A percentile compares a stretch with the other conserved stretches of the same genome.
Conservation (phyloP, 2,329 filamentous ascomycete species). For the Rosellinia necatrix region DNA sequence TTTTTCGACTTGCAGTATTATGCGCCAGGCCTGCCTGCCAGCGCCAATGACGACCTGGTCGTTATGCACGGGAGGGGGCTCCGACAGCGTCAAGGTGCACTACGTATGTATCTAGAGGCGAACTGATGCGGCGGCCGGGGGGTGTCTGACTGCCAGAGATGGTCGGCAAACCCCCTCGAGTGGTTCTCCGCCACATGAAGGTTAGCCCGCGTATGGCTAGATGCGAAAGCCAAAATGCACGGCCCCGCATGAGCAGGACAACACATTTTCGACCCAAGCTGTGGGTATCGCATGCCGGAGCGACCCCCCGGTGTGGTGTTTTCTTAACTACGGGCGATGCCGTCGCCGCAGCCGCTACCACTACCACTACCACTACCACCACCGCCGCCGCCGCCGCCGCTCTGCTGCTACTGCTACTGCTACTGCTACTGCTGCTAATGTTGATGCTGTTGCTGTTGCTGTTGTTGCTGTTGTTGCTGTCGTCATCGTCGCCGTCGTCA, state of each 20-base stretch:
- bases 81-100: not conserved
- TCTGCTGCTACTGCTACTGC: no score
- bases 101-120: not conserved
- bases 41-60: not conserved
- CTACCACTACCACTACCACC: no score
- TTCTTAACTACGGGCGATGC: not conserved
- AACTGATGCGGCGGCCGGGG: not conserved
- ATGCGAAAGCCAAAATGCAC: not conserved
- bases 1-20: conserved; percentile 5
- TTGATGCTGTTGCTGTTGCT: conserved; percentile 7
- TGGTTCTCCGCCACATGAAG: not conserved
- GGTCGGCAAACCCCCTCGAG: not conserved
- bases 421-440: no score
- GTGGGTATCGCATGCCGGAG: not conserved
- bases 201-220: not conserved
- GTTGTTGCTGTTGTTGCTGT: no score
- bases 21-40: not conserved
- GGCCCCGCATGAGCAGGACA: conserved; percentile 5
- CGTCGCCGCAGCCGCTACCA: no score
- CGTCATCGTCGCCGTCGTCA: no score
- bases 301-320: conserved; percentile 1
- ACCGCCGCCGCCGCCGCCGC: no score
- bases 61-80: not conserved
- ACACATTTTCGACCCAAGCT: not conserved
- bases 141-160: not conserved